These are phyloP conservation scores for Entelexis paramagnoliae DNA, from an alignment of 1,139 yeast species.

Conservation along the genomic window DNA sequence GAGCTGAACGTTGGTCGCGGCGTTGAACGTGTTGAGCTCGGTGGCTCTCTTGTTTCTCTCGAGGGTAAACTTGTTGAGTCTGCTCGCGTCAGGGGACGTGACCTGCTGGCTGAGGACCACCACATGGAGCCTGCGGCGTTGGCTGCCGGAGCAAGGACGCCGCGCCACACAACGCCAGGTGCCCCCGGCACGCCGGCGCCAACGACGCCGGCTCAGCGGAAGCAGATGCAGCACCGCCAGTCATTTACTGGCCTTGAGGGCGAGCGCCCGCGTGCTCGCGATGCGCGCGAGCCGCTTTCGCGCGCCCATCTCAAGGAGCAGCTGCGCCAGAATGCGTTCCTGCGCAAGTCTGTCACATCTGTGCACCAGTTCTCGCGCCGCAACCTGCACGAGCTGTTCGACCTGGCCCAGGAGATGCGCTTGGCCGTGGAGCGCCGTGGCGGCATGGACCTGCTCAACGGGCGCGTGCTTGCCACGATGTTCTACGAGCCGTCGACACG, in stretches of 20 bases:
- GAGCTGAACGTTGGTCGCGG: slow-evolving; percentile 66
- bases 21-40: slow-evolving; percentile 76
- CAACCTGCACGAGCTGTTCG: slow-evolving; percentile 83
- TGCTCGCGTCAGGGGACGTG: slow-evolving; percentile 48
- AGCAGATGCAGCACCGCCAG: slow-evolving; percentile 18
- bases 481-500: slow-evolving; percentile 98
- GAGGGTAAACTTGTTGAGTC: slow-evolving; percentile 60
- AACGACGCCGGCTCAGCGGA: neutral
- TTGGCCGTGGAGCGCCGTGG: slow-evolving; percentile 95
- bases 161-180: slow-evolving; percentile 10
- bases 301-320: slow-evolving; percentile 64
- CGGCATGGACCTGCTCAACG: slow-evolving; percentile 77
- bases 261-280: slow-evolving; percentile 30
- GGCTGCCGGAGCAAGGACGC: slow-evolving; percentile 9
- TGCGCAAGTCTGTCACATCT: slow-evolving; percentile 76
- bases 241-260: slow-evolving; percentile 20
- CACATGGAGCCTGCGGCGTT: slow-evolving; percentile 16
- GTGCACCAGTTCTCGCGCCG: slow-evolving; percentile 79
- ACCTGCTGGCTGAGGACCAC: slow-evolving; percentile 26
- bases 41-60: slow-evolving; percentile 68
- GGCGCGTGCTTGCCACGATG: slow-evolving; percentile 86
- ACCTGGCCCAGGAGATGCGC: slow-evolving; percentile 97
- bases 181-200: neutral
- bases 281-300: slow-evolving; percentile 45
- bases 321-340: slow-evolving; percentile 81